Base-by-base conservation (phyloP, 352 stramenopile species). In the Pythium rhizo-oryzae region DNA sequence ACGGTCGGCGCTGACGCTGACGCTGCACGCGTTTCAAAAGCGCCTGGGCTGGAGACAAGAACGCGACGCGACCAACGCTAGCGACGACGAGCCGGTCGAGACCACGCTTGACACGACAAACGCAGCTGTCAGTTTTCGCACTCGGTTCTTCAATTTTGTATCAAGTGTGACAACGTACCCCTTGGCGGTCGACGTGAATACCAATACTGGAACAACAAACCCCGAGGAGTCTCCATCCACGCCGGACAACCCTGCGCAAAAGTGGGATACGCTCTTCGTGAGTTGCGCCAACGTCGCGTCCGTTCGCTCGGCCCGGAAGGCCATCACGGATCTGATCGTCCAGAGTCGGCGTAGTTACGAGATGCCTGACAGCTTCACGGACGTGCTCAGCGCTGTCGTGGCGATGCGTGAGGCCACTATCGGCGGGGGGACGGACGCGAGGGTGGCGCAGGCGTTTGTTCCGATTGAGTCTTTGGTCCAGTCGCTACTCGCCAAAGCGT, bases 341-440 rank as follows among this genome's bases (percentile, higher is more conserved):
- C 8, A 37, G 1, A 61, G 41, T 4, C 8, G 35, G 0, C 19
- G n/a, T 0, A 56, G 62, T 24, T 69, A 52, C 18, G 19, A 37
- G 4, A 69, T 56, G 53, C 62, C 62, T 15, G 53, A 69, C 0
- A 44, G 13, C 25, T 62, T 63, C 62, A 47, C 51, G 8, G 0
- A 15, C 15, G 52, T 55, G 13, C 52, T 68, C 0, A 4, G 37
- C 4, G 13, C 13, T 0, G 25, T 62, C 0, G 0, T 37, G 0
- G n/a, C 21, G 12, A 47, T 11, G 18, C 43, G 54, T 4, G 21
- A 47, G 15, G 18, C 28, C 39, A 13, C 16, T 46, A 2, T 9
- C 39, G 39, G 39, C 39, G 39, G 28, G 28, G 28, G 28, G 2
- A 33, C 15, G 13, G 41, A n/a, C 41, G 41, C 41, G 16, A 19